Evolutionary conservation across 2,329 filamentous ascomycete species (phyloP).

Genomic region (Fusarium sarcochroum): DNA sequence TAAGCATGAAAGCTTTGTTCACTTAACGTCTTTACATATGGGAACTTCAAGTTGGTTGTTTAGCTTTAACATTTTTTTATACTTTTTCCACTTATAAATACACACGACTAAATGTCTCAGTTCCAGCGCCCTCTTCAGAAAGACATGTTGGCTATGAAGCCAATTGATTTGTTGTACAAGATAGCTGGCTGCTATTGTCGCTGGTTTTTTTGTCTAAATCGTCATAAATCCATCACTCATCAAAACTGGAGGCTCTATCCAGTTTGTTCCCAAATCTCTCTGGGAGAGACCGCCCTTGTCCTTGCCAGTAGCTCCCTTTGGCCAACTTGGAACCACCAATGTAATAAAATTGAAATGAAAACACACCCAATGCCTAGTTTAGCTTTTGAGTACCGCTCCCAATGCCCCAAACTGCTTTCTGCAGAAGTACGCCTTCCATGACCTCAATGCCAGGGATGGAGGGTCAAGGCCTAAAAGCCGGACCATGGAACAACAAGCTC

Average conservation of each 20-base stretch:
- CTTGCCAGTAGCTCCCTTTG: conserved; percentile 6
- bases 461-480: conserved; percentile 13
- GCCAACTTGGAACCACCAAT: conserved; percentile 7
- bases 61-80: conserved; percentile 11
- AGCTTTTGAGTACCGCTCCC: conserved; percentile 34
- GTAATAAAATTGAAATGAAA: not conserved
- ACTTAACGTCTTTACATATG: not conserved
- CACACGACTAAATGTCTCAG: conserved; percentile 11
- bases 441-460: conserved; percentile 7
- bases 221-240: conserved; percentile 46
- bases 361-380: conserved; percentile 37
- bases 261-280: conserved; percentile 27
- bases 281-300: not conserved
- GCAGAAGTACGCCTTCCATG: conserved; percentile 34
- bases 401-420: conserved; percentile 38
- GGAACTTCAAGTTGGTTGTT: not conserved
- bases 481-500: not conserved
- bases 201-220: conserved; percentile 42
- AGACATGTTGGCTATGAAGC: conserved; percentile 24
- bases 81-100: conserved; percentile 13
- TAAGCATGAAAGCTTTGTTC: not conserved
- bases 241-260: conserved; percentile 30
- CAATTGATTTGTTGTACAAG: conserved; percentile 33
- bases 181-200: conserved; percentile 36
- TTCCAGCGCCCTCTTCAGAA: conserved; percentile 28